These are phyloP conservation scores for Hibiscus syriacus DNA, from an alignment of 345 rosid species.

Conservation along the genomic window DNA sequence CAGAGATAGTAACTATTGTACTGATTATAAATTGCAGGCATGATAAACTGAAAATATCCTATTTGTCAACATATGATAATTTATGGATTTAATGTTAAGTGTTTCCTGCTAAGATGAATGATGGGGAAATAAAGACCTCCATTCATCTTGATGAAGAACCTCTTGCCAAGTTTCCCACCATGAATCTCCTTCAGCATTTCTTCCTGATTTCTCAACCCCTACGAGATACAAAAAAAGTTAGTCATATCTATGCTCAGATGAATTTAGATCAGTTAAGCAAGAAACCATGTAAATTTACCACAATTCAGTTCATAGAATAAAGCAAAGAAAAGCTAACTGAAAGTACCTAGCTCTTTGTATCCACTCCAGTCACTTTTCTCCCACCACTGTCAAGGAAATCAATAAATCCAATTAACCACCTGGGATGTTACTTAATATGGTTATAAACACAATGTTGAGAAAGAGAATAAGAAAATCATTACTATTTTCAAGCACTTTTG, in stretches of 20 bases:
- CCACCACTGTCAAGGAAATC: constrained; percentile 99
- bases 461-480: constrained; percentile 8
- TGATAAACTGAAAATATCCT: not conserved
- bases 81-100: constrained; percentile 2
- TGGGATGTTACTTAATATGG: constrained; percentile 47
- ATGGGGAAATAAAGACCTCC: constrained; percentile 58
- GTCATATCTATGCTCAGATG: not conserved
- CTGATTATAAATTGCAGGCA: not conserved
- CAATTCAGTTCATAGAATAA: not conserved
- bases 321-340: constrained; percentile 12
- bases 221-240: constrained; percentile 14
- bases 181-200: constrained; percentile 88
- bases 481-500: not conserved
- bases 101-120: not conserved
- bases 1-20: not conserved
- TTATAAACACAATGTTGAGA: constrained; percentile 34
- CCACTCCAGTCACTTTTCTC: constrained; percentile 99
- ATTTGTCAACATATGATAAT: not conserved
- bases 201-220: constrained; percentile 99
- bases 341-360: constrained; percentile 92
- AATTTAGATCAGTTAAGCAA: not conserved
- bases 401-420: constrained; percentile 82
- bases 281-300: not conserved
- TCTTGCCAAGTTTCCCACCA: constrained; percentile 99
- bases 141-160: constrained; percentile 94